Evolutionary conservation across 1,284 basidiomycete genomes (phyloP), one percentile per base, ranked within the genome.

Genomic region (Rhodotorula sp.): DNA sequence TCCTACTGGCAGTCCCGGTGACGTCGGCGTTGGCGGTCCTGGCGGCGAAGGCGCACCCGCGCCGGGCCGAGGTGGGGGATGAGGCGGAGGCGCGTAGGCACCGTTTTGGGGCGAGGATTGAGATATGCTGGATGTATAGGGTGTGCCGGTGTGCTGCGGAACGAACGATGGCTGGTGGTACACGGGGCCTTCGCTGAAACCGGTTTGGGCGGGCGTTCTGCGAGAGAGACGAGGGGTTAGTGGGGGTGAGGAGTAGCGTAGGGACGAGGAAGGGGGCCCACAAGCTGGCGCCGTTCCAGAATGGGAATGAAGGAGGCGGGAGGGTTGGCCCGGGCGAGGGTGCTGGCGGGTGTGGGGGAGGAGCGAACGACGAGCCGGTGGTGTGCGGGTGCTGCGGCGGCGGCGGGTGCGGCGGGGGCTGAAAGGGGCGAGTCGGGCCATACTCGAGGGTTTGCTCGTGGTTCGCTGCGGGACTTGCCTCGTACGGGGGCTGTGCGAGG

Each of bases 231-330:
- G 29, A 9, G 32, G 21, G 32, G 53, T 54, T 8, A 34, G 53
- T 21, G 2, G 0, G 9, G 3, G 48, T n/a, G 17, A 50, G 27
- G 36, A 17, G 36, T 10, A 15, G 6, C 19, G n/a, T 15, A 2
- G 37, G 9, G 34, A 37, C 32, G 27, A 51, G 36, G n/a, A n/a
- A 25, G 51, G 8, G 37, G 29, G 27, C 51, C 37, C n/a, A 66
- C 65, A 76, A 56, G 29, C 32, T 58, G 4, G 70, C 53, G 6
- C 75, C 75, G 64, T 76, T 76, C 75, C 72, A 76, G 51, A 76
- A 76, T 12, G 75, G 75, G 46, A 74, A 74, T 25, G 48, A 46
- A 0, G 75, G 73, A 9, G 70, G 73, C 13, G 64, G 61, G 12
- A 69, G 39, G 9, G 34, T 56, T 19, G 50, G 36, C 25, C 34